These are phyloP conservation scores for Kazachstania viticola DNA, from an alignment of 805 yeast genomes.

Conservation along the genomic window DNA sequence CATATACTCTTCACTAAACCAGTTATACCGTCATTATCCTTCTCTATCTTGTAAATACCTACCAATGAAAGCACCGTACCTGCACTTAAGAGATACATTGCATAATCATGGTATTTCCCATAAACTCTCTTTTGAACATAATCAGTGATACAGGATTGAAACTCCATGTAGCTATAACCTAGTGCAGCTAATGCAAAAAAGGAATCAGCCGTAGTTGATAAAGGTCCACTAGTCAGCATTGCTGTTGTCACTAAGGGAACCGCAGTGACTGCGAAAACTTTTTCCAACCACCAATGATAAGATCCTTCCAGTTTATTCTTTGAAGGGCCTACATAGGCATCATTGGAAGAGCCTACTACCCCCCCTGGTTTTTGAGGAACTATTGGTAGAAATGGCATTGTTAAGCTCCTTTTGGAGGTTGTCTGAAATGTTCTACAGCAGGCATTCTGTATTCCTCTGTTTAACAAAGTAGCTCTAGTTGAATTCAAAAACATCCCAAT, in stretches of 20 bases:
- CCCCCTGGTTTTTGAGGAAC: slow-evolving; percentile 82
- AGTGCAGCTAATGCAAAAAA: slow-evolving; percentile 52
- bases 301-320: slow-evolving; percentile 65
- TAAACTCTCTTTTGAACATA: slow-evolving; percentile 81
- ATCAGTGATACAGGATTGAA: slow-evolving; percentile 85
- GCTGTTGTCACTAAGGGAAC: slow-evolving; percentile 73
- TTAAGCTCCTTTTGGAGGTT: slow-evolving; percentile 24
- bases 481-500: no score
- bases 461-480: no score
- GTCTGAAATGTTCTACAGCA: slow-evolving; percentile 16
- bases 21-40: slow-evolving; percentile 67
- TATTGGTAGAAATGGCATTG: slow-evolving; percentile 41
- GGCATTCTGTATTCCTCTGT: not conserved
- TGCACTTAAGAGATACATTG: slow-evolving; percentile 52
- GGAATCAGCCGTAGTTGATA: slow-evolving; percentile 63
- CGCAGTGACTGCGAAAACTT: slow-evolving; percentile 53
- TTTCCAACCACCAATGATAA: slow-evolving; percentile 89
- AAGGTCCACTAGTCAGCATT: slow-evolving; percentile 54
- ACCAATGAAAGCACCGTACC: slow-evolving; percentile 64
- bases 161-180: slow-evolving; percentile 75
- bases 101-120: slow-evolving; percentile 62
- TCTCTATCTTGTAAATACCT: slow-evolving; percentile 75
- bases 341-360: slow-evolving; percentile 88
- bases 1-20: slow-evolving; percentile 25
- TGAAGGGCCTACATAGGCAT: slow-evolving; percentile 62